These are phyloP conservation scores for Zasmidium citrigriseum DNA, from an alignment of 2,329 filamentous ascomycete genomes.

Conservation along the genomic window DNA sequence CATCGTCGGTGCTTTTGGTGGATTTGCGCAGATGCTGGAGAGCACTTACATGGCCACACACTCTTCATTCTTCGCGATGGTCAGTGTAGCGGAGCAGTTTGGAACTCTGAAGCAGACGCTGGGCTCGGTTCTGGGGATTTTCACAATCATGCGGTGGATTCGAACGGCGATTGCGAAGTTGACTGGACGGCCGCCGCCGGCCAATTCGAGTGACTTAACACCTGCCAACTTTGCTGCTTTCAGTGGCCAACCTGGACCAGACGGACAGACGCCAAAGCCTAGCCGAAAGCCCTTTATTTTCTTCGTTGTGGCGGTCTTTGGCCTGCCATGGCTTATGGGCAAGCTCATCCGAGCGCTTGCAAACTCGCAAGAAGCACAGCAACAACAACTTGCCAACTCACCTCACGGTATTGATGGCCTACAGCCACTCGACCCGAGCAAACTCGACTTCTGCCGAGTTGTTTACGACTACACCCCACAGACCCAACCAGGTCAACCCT, in stretches of 20 bases:
- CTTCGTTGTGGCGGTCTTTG: slow-evolving; percentile 92
- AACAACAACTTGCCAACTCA: slow-evolving; percentile 56
- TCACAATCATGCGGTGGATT: slow-evolving; percentile 93
- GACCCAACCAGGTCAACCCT: slow-evolving; percentile 49
- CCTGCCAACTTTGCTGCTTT: slow-evolving; percentile 90
- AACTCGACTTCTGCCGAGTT: slow-evolving; percentile 94
- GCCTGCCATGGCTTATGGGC: slow-evolving; percentile 93
- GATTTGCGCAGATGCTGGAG: slow-evolving; percentile 98
- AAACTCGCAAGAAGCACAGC: slow-evolving; percentile 80
- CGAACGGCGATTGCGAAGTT: slow-evolving; percentile 88
- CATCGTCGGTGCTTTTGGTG: slow-evolving; percentile 92
- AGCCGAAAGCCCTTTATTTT: slow-evolving; percentile 96
- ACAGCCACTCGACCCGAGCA: slow-evolving; percentile 74
- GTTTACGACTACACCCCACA: slow-evolving; percentile 93
- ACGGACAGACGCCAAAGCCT: slow-evolving; percentile 71
- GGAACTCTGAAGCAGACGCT: slow-evolving; percentile 90
- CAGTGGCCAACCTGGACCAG: slow-evolving; percentile 63
- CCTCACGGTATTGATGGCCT: slow-evolving; percentile 46
- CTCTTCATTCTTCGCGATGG: slow-evolving; percentile 98
- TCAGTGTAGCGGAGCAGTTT: slow-evolving; percentile 96
- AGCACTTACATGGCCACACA: slow-evolving; percentile 99
- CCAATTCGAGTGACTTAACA: slow-evolving; percentile 81
- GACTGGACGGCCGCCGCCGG: slow-evolving; percentile 86
- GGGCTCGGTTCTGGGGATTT: slow-evolving; percentile 91
- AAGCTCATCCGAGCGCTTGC: slow-evolving; percentile 89